These are phyloP conservation scores for Lactarius akahatsu DNA, from an alignment of 768 basidiomycete species.

Conservation along the genomic window DNA sequence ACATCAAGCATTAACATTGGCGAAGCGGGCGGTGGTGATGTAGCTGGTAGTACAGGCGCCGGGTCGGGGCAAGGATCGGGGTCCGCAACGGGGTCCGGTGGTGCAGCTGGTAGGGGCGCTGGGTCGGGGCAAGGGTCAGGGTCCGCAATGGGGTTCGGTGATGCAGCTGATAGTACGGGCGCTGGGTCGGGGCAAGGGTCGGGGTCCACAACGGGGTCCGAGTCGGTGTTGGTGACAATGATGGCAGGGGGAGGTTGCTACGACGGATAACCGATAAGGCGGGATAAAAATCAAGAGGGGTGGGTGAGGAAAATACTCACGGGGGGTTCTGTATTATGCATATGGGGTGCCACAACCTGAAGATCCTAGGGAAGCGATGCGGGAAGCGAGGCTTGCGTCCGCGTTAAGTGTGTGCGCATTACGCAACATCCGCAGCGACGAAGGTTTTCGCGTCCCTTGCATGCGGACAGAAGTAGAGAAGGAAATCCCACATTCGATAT, in stretches of 20 bases:
- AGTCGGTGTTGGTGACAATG: constrained; percentile 6
- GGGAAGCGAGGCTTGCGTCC: neutral
- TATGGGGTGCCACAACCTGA: constrained; percentile 17
- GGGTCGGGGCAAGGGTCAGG: neutral
- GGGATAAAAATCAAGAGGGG: neutral
- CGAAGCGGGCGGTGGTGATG: neutral
- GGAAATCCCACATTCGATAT: too few species aligned
- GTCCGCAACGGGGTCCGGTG: neutral
- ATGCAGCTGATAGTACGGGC: neutral
- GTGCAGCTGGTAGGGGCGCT: too few species aligned
- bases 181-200: neutral
- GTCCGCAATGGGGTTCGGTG: neutral
- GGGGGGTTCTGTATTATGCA: neutral
- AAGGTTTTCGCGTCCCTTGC: neutral
- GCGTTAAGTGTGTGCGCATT: constrained; percentile 13
- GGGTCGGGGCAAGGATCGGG: neutral
- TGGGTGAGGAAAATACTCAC: neutral
- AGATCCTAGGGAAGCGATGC: neutral
- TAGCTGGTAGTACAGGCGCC: neutral
- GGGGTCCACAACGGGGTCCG: neutral
- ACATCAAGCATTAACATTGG: constrained; percentile 3
- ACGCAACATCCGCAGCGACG: constrained; percentile 7
- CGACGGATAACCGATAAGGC: neutral
- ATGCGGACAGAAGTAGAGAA: neutral
- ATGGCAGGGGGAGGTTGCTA: neutral